Percentiles rank a stretch among this genome's conserved stretches.
Conservation (phyloP, 495 filamentous ascomycete species). For the Xylaria flabelliformis region DNA sequence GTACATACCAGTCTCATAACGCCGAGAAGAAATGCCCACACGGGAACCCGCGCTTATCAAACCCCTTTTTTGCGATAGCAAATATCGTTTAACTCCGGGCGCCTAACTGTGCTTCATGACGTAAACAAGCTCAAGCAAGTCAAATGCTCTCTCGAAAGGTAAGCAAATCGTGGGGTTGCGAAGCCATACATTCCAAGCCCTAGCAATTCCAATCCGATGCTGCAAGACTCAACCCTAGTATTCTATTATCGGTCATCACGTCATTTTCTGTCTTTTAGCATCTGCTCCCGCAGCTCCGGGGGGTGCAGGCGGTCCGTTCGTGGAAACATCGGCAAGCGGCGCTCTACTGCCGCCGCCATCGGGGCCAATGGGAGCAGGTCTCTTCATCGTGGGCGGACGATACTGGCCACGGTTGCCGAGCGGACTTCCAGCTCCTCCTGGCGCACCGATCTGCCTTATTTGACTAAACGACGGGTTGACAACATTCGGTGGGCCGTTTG, state of each 20-base stretch:
- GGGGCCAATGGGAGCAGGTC: conserved; percentile 43
- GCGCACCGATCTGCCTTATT: conserved; percentile 75
- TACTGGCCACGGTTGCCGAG: conserved; percentile 64
- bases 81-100: conserved; percentile 13
- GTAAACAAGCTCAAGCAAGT: conserved; percentile 7
- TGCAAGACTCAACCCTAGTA: not conserved
- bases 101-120: conserved; percentile 15
- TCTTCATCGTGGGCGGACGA: conserved; percentile 65
- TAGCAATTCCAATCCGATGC: not conserved
- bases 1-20: not conserved
- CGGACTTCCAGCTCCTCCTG: conserved; percentile 61
- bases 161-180: not conserved
- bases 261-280: conserved; percentile 51
- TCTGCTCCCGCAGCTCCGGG: conserved; percentile 37
- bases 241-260: conserved; percentile 30
- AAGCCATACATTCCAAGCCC: conserved; percentile 6
- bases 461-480: conserved; percentile 72
- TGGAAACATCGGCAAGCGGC: conserved; percentile 49
- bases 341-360: conserved; percentile 34
- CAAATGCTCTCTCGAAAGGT: not conserved
- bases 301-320: conserved; percentile 37
- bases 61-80: not conserved
- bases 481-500: conserved; percentile 25
- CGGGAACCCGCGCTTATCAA: not conserved
- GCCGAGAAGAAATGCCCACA: not conserved